Evolutionary conservation across 2,329 filamentous ascomycete genomes (phyloP).

Genomic region (Arthrobotrys sinensis): DNA sequence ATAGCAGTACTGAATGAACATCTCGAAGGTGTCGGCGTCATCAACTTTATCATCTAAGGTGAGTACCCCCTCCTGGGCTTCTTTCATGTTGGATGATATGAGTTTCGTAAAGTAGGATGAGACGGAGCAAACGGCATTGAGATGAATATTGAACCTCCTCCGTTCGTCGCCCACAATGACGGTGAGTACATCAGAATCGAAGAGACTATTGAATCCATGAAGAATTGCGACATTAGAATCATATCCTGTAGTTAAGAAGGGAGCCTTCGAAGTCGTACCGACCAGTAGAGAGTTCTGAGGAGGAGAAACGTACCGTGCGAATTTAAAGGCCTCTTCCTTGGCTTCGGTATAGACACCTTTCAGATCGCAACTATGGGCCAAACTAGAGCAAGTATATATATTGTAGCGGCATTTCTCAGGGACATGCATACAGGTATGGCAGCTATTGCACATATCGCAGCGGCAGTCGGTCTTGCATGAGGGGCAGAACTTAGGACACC

Average conservation of each 20-base stretch:
- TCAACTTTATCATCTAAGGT: conserved; percentile 25
- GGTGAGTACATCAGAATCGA: conserved; percentile 11
- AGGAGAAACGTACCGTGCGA: conserved; percentile 1
- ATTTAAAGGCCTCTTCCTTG: conserved; percentile 3
- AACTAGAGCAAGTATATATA: background rate
- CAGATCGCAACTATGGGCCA: background rate
- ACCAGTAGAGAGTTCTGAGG: background rate
- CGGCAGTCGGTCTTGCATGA: background rate
- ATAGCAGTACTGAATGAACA: conserved; percentile 41
- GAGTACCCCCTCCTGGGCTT: conserved; percentile 14
- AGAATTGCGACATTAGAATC: conserved; percentile 2
- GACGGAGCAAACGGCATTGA: conserved; percentile 27
- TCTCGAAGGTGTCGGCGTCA: conserved; percentile 20
- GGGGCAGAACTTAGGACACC: conserved; percentile 3
- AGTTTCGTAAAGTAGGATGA: conserved; percentile 31
- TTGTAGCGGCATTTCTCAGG: background rate
- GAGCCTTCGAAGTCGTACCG: conserved; percentile 4
- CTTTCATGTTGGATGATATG: conserved; percentile 29
- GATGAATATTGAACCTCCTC: conserved; percentile 25
- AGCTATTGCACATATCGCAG: background rate
- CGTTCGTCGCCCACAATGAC: conserved; percentile 8
- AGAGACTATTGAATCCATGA: conserved; percentile 9
- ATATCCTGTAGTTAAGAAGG: no score
- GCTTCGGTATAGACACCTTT: background rate
- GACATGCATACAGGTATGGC: conserved; percentile 5